phyloP scores from a whole-genome alignment of 441 rosid genomes.

The Pelargonium fulgidum region DNA sequence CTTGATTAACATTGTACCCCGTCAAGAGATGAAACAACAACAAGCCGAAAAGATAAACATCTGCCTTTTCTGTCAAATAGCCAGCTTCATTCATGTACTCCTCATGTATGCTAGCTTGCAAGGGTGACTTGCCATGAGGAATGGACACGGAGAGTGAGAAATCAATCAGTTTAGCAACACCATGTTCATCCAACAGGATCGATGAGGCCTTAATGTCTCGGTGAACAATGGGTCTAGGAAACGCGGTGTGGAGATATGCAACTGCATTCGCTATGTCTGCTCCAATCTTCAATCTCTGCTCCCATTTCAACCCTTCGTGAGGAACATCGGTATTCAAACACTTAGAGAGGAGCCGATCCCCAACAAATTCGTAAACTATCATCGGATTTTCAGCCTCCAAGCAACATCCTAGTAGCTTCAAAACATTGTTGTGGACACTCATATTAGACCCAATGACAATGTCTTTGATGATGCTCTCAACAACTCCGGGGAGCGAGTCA shows the following conservation, averaged over 20 bases:
- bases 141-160: slow-evolving; percentile 27
- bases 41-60: slow-evolving; percentile 38
- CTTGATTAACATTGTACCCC: background rate
- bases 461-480: slow-evolving; percentile 10
- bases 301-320: slow-evolving; percentile 1
- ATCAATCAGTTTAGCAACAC: slow-evolving; percentile 30
- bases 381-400: slow-evolving; percentile 27
- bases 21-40: slow-evolving; percentile 32
- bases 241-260: slow-evolving; percentile 36
- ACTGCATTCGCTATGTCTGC: slow-evolving; percentile 23
- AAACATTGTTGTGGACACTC: slow-evolving; percentile 30
- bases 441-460: slow-evolving; percentile 30
- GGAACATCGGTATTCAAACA: background rate
- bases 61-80: slow-evolving; percentile 30
- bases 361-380: slow-evolving; percentile 28
- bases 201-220: slow-evolving; percentile 18
- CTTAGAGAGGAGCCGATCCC: slow-evolving; percentile 21
- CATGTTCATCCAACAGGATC: slow-evolving; percentile 25
- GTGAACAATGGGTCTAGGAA: slow-evolving; percentile 32
- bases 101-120: slow-evolving; percentile 17
- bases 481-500: background rate
- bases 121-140: slow-evolving; percentile 31
- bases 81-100: background rate
- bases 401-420: slow-evolving; percentile 41
- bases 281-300: slow-evolving; percentile 20